These are phyloP conservation scores for Beauveria pseudobassiana DNA, from an alignment of 2,329 filamentous ascomycete species.

Conservation along the genomic window DNA sequence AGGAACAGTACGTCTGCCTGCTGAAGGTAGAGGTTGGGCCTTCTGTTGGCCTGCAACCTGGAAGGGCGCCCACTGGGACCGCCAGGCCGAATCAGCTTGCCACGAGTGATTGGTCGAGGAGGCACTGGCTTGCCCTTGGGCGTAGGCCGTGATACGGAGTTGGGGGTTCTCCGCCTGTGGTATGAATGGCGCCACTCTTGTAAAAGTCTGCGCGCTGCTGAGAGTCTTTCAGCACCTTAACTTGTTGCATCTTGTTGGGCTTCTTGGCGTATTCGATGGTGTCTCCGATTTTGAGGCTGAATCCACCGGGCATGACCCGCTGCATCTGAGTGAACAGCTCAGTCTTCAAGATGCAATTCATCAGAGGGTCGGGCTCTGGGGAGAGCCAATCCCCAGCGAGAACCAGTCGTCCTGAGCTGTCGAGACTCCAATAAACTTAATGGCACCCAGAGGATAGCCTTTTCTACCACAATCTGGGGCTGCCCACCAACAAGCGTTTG, in stretches of 20 bases:
- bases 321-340: conserved; percentile 93
- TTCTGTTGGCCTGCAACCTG: conserved; percentile 51
- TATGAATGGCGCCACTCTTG: conserved; percentile 90
- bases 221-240: conserved; percentile 88
- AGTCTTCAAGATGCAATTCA: conserved; percentile 93
- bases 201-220: conserved; percentile 72
- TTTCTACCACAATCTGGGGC: conserved; percentile 72
- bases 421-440: conserved; percentile 80
- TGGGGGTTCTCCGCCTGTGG: conserved; percentile 75
- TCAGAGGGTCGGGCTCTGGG: conserved; percentile 88
- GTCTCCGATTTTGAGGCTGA: conserved; percentile 77
- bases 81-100: conserved; percentile 85
- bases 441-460: conserved; percentile 74
- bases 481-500: conserved; percentile 78
- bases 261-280: conserved; percentile 96
- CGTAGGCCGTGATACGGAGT: conserved; percentile 73
- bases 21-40: conserved; percentile 36
- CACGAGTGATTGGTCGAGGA: conserved; percentile 83
- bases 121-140: conserved; percentile 82
- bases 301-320: conserved; percentile 67
- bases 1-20: conserved; percentile 25
- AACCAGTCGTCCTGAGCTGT: conserved; percentile 94
- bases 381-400: conserved; percentile 79
- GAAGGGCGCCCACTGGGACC: conserved; percentile 77
- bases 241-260: conserved; percentile 78